A percentile compares a stretch with the other conserved stretches of the same genome.
phyloP scores from a whole-genome alignment of 2,329 filamentous ascomycete genomes.

The Cytospora piceicola region DNA sequence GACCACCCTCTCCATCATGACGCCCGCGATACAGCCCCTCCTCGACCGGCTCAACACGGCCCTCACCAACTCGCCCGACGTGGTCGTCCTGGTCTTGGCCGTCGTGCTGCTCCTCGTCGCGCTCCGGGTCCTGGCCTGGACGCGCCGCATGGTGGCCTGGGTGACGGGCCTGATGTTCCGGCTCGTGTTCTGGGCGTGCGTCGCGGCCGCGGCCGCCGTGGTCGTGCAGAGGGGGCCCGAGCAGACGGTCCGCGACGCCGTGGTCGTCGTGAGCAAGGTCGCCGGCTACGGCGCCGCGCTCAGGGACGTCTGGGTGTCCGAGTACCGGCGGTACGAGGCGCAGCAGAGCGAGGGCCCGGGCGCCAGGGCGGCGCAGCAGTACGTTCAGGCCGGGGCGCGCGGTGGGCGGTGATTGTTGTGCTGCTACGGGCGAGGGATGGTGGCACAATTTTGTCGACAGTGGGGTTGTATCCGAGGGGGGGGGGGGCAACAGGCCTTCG shows the following conservation, averaged over 20 bases:
- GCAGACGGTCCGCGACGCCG: constrained; percentile 64
- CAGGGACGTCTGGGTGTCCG: constrained; percentile 58
- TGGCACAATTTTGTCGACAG: not conserved
- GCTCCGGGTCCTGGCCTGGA: constrained; percentile 69
- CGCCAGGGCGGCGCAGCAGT: constrained; percentile 17
- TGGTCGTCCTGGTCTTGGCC: constrained; percentile 50
- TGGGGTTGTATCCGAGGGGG: not conserved
- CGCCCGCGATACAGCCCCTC: constrained; percentile 49
- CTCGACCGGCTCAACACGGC: constrained; percentile 46
- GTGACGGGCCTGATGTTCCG: constrained; percentile 71
- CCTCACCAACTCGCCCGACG: constrained; percentile 46
- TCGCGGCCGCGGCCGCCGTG: constrained; percentile 58
- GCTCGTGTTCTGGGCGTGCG: constrained; percentile 65
- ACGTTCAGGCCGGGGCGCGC: not conserved
- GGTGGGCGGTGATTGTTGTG: not conserved
- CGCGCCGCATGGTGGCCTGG: constrained; percentile 74
- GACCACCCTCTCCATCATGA: constrained; percentile 39
- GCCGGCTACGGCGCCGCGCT: constrained; percentile 52
- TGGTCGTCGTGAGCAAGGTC: constrained; percentile 48
- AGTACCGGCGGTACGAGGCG: constrained; percentile 62
- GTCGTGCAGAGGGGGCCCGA: constrained; percentile 69
- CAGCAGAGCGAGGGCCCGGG: constrained; percentile 42
- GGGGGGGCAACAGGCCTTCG: not conserved
- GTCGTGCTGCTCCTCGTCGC: constrained; percentile 61
- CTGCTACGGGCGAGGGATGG: not conserved